Conservation (phyloP, 2,329 filamentous ascomycete species). For the Fonsecaea monophora region DNA sequence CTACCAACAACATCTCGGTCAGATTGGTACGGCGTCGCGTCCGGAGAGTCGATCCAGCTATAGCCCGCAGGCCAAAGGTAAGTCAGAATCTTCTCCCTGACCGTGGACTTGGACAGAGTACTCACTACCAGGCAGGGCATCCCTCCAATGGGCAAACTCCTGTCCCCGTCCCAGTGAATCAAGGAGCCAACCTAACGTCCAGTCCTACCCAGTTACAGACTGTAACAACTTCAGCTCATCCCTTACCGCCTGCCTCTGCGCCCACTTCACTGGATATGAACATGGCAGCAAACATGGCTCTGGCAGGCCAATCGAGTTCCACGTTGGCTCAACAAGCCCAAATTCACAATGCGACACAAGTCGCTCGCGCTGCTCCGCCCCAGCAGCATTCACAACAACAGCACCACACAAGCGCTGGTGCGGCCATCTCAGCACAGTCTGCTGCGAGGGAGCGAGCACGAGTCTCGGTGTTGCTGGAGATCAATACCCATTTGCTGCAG, state of each 20-base stretch:
- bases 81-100: constrained; percentile 4
- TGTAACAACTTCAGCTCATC: constrained; percentile 17
- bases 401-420: constrained; percentile 16
- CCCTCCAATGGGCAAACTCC: constrained; percentile 28
- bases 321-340: constrained; percentile 36
- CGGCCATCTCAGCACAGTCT: constrained; percentile 41
- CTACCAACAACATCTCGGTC: constrained; percentile 38
- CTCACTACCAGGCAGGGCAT: constrained; percentile 25
- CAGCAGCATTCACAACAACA: constrained; percentile 16
- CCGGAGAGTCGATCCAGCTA: constrained; percentile 20
- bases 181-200: constrained; percentile 26
- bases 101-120: constrained; percentile 7
- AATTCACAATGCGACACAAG: constrained; percentile 36
- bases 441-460: constrained; percentile 54
- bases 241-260: constrained; percentile 16
- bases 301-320: constrained; percentile 26
- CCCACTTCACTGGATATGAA: constrained; percentile 22
- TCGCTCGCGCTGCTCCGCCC: constrained; percentile 20
- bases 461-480: constrained; percentile 54
- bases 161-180: constrained; percentile 37
- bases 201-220: constrained; percentile 22
- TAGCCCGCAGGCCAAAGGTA: constrained; percentile 29
- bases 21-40: constrained; percentile 26
- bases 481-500: constrained; percentile 56
- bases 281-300: constrained; percentile 27